Conservation (phyloP, 805 yeast species). For the Kodamaea lidongshanica region DNA sequence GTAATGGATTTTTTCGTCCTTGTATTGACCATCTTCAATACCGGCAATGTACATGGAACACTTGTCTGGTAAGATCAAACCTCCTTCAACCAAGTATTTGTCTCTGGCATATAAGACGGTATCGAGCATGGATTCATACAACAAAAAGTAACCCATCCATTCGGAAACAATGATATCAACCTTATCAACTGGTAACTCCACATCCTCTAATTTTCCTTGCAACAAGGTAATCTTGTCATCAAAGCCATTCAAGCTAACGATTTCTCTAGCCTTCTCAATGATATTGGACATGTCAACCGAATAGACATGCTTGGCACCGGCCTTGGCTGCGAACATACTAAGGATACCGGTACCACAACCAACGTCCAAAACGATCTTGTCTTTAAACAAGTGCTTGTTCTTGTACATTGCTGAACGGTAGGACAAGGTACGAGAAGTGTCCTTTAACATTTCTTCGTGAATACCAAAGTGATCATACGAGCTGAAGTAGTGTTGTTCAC, state of each 20-base stretch:
- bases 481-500: slow-evolving; percentile 89
- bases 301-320: slow-evolving; percentile 98
- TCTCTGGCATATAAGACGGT: slow-evolving; percentile 94
- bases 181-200: slow-evolving; percentile 71
- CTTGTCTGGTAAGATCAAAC: slow-evolving; percentile 91
- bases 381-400: slow-evolving; percentile 84
- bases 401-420: slow-evolving; percentile 89
- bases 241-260: slow-evolving; percentile 77
- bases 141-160: slow-evolving; percentile 98
- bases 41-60: slow-evolving; percentile 86
- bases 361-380: slow-evolving; percentile 90
- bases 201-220: slow-evolving; percentile 93
- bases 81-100: slow-evolving; percentile 72
- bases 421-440: slow-evolving; percentile 82
- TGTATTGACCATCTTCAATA: slow-evolving; percentile 87
- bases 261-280: slow-evolving; percentile 91
- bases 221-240: slow-evolving; percentile 79
- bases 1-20: slow-evolving; percentile 81
- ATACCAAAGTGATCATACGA: slow-evolving; percentile 97
- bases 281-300: slow-evolving; percentile 97
- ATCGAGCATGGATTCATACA: slow-evolving; percentile 97
- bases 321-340: slow-evolving; percentile 95
- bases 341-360: slow-evolving; percentile 99
- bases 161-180: slow-evolving; percentile 95
- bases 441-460: slow-evolving; percentile 98